Evolutionary conservation across 148 eudicot genomes (phyloP).

Genomic region (Amaranthus palmeri): DNA sequence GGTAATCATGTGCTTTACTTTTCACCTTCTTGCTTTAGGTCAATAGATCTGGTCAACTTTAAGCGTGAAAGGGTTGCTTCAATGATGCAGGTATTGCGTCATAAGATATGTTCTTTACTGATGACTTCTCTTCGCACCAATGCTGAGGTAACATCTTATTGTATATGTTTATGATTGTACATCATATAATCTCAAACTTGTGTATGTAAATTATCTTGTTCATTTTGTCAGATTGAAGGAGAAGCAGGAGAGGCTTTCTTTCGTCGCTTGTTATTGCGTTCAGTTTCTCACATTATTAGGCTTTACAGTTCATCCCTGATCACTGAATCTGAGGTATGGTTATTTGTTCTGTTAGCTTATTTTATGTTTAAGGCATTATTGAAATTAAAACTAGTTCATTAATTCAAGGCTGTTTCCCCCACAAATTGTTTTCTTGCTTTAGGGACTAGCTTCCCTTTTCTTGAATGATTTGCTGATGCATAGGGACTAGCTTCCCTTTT

Average conservation of each 20-base stretch:
- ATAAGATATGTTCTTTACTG: slow-evolving; percentile 93
- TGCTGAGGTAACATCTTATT: slow-evolving; percentile 61
- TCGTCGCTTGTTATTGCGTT: slow-evolving; percentile 93
- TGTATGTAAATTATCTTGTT: slow-evolving; percentile 8
- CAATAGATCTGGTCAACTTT: slow-evolving; percentile 2
- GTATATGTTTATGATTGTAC: background rate
- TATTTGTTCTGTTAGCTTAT: background rate
- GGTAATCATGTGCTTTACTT: slow-evolving; percentile 34
- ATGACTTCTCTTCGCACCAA: slow-evolving; percentile 98
- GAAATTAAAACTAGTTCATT: slow-evolving; percentile 6
- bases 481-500: too few species aligned
- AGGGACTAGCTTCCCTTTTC: too few species aligned
- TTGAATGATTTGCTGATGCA: too few species aligned
- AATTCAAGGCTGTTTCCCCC: background rate
- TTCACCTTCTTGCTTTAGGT: slow-evolving; percentile 1
- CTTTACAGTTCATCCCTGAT: slow-evolving; percentile 83
- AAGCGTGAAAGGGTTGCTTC: slow-evolving; percentile 22
- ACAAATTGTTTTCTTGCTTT: too few species aligned
- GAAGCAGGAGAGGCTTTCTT: slow-evolving; percentile 96
- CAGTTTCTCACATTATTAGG: slow-evolving; percentile 90
- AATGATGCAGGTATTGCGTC: slow-evolving; percentile 80
- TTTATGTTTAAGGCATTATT: background rate
- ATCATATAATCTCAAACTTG: background rate
- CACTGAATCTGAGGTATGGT: slow-evolving; percentile 85
- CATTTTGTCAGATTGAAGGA: slow-evolving; percentile 70